Evolutionary conservation across 2,329 filamentous ascomycete genomes (phyloP).

Genomic region (Apiospora malaysiana): DNA sequence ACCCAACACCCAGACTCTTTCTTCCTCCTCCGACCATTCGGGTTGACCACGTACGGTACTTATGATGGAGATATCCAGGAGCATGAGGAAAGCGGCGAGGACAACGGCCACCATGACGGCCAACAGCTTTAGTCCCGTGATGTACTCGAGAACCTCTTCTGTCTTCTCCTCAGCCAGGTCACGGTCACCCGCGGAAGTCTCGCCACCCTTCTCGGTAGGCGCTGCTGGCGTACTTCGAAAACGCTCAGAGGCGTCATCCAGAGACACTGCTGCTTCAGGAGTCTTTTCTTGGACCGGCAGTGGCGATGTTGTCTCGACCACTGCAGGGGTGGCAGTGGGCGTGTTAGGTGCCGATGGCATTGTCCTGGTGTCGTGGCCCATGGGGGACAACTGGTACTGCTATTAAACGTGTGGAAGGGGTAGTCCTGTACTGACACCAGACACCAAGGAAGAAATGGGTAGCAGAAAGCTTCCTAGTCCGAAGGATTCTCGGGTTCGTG

Average conservation of each 20-base stretch:
- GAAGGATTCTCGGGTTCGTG: background rate
- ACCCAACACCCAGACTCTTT: background rate
- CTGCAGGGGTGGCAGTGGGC: background rate
- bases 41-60: constrained; percentile 47
- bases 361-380: background rate
- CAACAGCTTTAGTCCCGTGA: constrained; percentile 35
- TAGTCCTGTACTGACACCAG: background rate
- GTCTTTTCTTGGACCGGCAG: background rate
- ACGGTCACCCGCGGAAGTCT: background rate
- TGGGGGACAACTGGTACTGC: background rate
- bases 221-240: background rate
- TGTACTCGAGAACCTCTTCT: constrained; percentile 32
- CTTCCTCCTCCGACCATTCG: background rate
- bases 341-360: background rate
- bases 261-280: background rate
- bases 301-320: background rate
- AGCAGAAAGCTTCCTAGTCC: too few relatives aligned
- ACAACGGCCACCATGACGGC: constrained; percentile 43
- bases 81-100: constrained; percentile 51
- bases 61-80: constrained; percentile 60
- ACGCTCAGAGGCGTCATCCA: background rate
- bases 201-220: background rate
- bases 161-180: constrained; percentile 24
- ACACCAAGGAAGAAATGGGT: too few relatives aligned
- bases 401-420: background rate